Conservation (phyloP, 2,329 filamentous ascomycete species). For the Alternaria sp. region DNA sequence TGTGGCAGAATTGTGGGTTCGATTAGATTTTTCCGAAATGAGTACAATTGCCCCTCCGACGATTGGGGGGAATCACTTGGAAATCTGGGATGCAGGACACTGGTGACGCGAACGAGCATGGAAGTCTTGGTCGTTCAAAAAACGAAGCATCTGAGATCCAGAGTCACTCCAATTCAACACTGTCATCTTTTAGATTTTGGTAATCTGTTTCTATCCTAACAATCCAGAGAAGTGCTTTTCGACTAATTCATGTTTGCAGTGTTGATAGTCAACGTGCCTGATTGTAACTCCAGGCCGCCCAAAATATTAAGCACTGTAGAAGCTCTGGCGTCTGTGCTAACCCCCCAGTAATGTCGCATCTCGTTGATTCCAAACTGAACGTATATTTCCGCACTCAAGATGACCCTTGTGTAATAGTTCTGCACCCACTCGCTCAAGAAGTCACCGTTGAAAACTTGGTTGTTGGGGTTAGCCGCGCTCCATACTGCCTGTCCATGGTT, state of each 20-base stretch:
- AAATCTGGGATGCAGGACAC: conserved; percentile 5
- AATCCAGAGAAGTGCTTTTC: conserved; percentile 1
- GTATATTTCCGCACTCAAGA: not conserved
- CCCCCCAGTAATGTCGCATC: not conserved
- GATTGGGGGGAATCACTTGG: conserved; percentile 15
- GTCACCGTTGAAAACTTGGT: too few species aligned
- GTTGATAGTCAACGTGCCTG: not conserved
- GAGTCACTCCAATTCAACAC: not conserved
- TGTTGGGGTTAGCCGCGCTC: too few species aligned
- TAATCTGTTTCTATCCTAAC: not conserved
- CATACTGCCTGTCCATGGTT: too few species aligned
- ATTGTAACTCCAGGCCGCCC: conserved; percentile 1
- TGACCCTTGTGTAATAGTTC: not conserved
- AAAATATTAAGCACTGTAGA: not conserved
- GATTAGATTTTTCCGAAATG: not conserved
- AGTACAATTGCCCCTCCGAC: conserved; percentile 12
- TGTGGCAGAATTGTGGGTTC: conserved; percentile 12
- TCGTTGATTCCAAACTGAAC: not conserved
- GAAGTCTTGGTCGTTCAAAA: not conserved
- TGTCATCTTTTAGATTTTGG: not conserved
- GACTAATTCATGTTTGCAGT: conserved; percentile 2
- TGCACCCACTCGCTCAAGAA: not conserved
- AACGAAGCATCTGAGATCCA: conserved; percentile 1
- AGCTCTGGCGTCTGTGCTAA: conserved; percentile 1
- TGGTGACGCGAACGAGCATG: not conserved